Conservation (phyloP, 2,329 filamentous ascomycete species). For the Cladosporium cucumerinum region DNA sequence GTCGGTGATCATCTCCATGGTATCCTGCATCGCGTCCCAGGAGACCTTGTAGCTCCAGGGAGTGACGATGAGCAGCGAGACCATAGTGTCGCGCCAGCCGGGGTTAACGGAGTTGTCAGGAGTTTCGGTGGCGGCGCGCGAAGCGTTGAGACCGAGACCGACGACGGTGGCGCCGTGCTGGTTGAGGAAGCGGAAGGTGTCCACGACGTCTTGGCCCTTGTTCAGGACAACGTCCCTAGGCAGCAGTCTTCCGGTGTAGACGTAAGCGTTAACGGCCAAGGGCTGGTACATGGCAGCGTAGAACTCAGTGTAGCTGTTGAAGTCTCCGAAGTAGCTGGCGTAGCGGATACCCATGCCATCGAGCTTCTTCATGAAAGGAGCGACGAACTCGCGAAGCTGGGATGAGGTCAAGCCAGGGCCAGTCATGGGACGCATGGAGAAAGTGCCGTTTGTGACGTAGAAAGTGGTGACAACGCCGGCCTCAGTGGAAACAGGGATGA, state of each 20-base stretch:
- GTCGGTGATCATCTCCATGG: slow-evolving; percentile 39
- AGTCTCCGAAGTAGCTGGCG: slow-evolving; percentile 31
- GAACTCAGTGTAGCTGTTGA: slow-evolving; percentile 33
- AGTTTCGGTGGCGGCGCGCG: slow-evolving; percentile 31
- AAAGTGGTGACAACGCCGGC: slow-evolving; percentile 46
- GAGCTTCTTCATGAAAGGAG: slow-evolving; percentile 44
- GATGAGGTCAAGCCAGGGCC: slow-evolving; percentile 45
- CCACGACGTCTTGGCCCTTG: slow-evolving; percentile 31
- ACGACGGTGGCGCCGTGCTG: slow-evolving; percentile 36
- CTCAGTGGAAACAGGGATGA: slow-evolving; percentile 49
- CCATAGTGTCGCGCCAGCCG: slow-evolving; percentile 38
- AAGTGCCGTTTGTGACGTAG: slow-evolving; percentile 51
- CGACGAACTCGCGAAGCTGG: slow-evolving; percentile 44
- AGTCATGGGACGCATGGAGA: slow-evolving; percentile 46
- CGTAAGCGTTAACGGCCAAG: slow-evolving; percentile 32
- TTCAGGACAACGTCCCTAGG: slow-evolving; percentile 34
- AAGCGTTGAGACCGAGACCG: slow-evolving; percentile 41
- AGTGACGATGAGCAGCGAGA: slow-evolving; percentile 37
- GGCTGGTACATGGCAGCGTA: slow-evolving; percentile 33
- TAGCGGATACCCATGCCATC: slow-evolving; percentile 36
- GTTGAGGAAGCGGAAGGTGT: slow-evolving; percentile 36
- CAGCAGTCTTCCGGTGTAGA: slow-evolving; percentile 33
- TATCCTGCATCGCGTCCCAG: slow-evolving; percentile 35
- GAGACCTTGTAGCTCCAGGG: slow-evolving; percentile 40
- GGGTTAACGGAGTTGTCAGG: slow-evolving; percentile 41